Evolutionary conservation across 805 yeast species (phyloP).

Genomic region (Spathaspora boniae): DNA sequence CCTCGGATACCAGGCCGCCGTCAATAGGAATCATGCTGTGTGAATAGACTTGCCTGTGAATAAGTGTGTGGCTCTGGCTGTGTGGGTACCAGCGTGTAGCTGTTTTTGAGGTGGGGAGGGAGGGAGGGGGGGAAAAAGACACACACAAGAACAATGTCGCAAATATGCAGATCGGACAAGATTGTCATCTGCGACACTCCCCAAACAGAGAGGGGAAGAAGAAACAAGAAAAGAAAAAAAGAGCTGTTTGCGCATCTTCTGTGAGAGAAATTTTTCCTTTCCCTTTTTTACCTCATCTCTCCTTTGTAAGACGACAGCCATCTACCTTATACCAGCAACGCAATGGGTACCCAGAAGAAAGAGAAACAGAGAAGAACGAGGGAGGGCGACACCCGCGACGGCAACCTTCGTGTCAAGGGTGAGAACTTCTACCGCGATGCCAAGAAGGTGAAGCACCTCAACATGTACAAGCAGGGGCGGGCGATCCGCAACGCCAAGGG

Average conservation of each 20-base stretch:
- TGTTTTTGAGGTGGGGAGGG: no score
- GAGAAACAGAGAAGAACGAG: conserved; percentile 85
- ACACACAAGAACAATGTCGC: no score
- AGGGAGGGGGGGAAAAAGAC: no score
- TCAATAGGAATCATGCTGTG: no score
- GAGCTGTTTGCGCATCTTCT: not conserved
- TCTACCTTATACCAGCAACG: not conserved
- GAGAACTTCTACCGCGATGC: conserved; percentile 96
- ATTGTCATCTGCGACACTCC: no score
- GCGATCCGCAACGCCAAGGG: conserved; percentile 86
- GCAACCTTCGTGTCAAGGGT: conserved; percentile 91
- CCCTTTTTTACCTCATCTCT: conserved; percentile 1
- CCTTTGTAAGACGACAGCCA: not conserved
- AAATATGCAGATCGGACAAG: no score
- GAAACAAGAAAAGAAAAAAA: not conserved
- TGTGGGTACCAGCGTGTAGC: no score
- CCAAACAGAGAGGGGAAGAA: no score
- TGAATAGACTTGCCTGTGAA: no score
- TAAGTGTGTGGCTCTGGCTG: no score
- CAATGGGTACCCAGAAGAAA: conserved; percentile 91
- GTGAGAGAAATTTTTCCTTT: not conserved
- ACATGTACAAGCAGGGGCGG: conserved; percentile 90
- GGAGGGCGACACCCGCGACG: conserved; percentile 78
- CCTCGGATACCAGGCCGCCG: no score
- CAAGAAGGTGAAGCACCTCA: conserved; percentile 81